Base-by-base conservation (phyloP, 1,139 yeast genomes). In the Saccharomyces hybrid region DNA sequence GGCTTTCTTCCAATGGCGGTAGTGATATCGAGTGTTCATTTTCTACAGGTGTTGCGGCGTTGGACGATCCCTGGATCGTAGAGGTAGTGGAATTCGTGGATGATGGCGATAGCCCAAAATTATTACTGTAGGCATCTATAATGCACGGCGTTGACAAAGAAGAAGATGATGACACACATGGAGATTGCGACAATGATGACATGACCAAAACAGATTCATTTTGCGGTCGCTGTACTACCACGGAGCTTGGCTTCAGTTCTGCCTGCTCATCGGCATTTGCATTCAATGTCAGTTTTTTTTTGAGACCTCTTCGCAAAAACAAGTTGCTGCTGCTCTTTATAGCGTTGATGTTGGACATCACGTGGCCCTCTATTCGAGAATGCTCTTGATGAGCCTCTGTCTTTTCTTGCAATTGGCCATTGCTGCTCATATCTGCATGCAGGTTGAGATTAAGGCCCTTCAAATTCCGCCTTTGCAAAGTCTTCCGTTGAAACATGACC, bases 381-480 rank as follows among this genome's bases (percentile, higher is more conserved):
- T 44, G 13, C 48, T 38, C 6, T n/a, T 38, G 44, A 6, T 38
- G 44, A 38, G 23, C 13, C 25, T 38, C 44, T 38, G 25, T 20
- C 25, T 38, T 38, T 38, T 38, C 44, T 11, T 38, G 44, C 44
- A 20, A 9, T 38, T 16, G 13, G 44, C 44, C 44, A 5, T 38
- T 38, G 5, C 5, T 38, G 44, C 7, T n/a, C 25, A 38, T 6
- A 38, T 38, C 44, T 38, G 44, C 6, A 4, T 38, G 44, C 23
- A 38, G 25, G 44, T 71, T 72, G 47, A 88, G 73, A 34, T 86
- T 81, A 48, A 88, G 75, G 58, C 86, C 79, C 68, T 89, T 89
- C 67, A 86, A 75, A 68, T 89, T 89, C 62, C 86, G 81, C 54
- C 96, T 78, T 59, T 81, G 81, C 58, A 88, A 71, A 4, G 93